Evolutionary conservation across 768 basidiomycete genomes (phyloP).

Genomic region (Collybiopsis luxurians): DNA sequence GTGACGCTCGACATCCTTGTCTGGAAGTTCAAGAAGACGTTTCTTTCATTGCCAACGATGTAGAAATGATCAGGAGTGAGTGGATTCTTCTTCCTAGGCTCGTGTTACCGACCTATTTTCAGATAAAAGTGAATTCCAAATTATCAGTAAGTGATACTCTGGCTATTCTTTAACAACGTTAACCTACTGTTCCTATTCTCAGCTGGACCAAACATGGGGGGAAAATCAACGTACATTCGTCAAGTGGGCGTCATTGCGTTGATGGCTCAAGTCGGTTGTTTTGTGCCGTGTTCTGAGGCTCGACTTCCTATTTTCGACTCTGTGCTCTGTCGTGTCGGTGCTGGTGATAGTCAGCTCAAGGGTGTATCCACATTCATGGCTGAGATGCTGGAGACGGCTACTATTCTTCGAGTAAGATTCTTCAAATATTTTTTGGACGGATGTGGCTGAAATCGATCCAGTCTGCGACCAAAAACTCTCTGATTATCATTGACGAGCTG

Average conservation of each 20-base stretch:
- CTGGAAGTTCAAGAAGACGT: slow-evolving; percentile 96
- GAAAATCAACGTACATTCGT: slow-evolving; percentile 96
- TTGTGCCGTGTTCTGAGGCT: slow-evolving; percentile 90
- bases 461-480: slow-evolving; percentile 89
- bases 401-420: slow-evolving; percentile 76
- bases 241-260: slow-evolving; percentile 95
- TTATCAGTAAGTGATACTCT: slow-evolving; percentile 65
- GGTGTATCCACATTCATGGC: slow-evolving; percentile 99
- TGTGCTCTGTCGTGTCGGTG: slow-evolving; percentile 92
- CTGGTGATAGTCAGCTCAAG: slow-evolving; percentile 96
- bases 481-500: slow-evolving; percentile 97
- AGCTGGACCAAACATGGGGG: slow-evolving; percentile 99
- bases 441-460: slow-evolving; percentile 24
- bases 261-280: slow-evolving; percentile 95
- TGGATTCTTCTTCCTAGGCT: not conserved
- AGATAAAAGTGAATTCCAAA: slow-evolving; percentile 91
- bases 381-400: slow-evolving; percentile 98
- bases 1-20: slow-evolving; percentile 92
- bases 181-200: not conserved
- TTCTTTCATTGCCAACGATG: slow-evolving; percentile 93
- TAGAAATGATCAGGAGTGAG: slow-evolving; percentile 87
- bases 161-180: not conserved
- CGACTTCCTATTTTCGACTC: slow-evolving; percentile 92
- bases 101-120: not conserved
- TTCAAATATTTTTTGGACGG: not conserved